A percentile compares a stretch with the other conserved stretches of the same genome.
Evolutionary conservation across 2,329 filamentous ascomycete species (phyloP).

Genomic region (Beauveria brongniartii): DNA sequence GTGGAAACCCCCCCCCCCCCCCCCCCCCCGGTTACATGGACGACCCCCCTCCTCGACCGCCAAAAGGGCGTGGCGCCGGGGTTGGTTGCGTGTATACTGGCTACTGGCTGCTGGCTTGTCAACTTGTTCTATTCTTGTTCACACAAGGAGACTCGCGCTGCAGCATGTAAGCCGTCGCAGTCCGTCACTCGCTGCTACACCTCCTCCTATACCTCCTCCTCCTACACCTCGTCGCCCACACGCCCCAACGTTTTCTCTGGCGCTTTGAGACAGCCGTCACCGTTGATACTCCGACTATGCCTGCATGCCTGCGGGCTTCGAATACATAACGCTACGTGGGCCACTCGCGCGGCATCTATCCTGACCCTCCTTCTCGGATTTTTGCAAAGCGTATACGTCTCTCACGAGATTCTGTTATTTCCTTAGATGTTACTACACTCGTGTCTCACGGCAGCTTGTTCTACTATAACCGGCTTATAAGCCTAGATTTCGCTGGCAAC

Average conservation of each 20-base stretch:
- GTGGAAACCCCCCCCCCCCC: background rate
- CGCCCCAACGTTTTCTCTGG: slow-evolving; percentile 3
- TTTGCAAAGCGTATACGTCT: slow-evolving; percentile 11
- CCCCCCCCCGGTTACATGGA: background rate
- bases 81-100: background rate
- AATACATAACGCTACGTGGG: slow-evolving; percentile 10
- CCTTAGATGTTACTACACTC: slow-evolving; percentile 5
- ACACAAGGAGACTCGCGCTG: background rate
- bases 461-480: slow-evolving; percentile 10
- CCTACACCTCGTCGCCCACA: background rate
- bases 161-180: background rate
- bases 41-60: background rate
- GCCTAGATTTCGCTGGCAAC: slow-evolving; percentile 30
- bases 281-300: background rate
- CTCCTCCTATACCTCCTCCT: background rate
- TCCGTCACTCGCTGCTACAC: background rate
- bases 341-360: slow-evolving; percentile 1
- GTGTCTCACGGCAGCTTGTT: slow-evolving; percentile 17
- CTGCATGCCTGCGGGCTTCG: background rate
- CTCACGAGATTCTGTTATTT: slow-evolving; percentile 14
- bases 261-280: slow-evolving; percentile 2
- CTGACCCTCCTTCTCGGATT: slow-evolving; percentile 9
- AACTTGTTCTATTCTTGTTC: slow-evolving; percentile 7
- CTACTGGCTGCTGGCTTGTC: background rate
- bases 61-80: background rate